Evolutionary conservation across 495 filamentous ascomycete genomes (phyloP).

Genomic region (Cenococcum geophilum): DNA sequence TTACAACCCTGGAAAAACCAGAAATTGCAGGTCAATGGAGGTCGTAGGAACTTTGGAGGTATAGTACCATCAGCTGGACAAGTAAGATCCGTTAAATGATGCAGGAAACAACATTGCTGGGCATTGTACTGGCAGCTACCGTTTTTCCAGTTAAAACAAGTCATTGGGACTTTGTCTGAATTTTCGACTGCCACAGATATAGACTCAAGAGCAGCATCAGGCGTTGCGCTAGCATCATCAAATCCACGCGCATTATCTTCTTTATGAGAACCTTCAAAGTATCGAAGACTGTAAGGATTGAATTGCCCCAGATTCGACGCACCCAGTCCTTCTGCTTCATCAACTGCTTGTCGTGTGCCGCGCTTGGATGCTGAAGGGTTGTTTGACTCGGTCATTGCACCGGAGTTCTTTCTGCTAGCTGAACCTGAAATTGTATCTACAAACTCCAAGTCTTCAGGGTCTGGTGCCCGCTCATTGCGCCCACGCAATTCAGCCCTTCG

Average conservation of each 20-base stretch:
- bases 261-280: no score
- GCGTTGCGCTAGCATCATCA: background rate
- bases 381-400: background rate
- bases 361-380: no score
- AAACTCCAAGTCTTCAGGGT: conserved; percentile 12
- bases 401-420: background rate
- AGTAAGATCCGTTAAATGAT: conserved; percentile 8
- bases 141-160: conserved; percentile 23
- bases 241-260: background rate
- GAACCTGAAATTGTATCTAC: background rate
- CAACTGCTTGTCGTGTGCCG: no score
- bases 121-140: conserved; percentile 17
- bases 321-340: no score
- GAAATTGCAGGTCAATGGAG: conserved; percentile 16
- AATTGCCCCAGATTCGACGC: no score
- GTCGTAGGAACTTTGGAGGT: conserved; percentile 14
- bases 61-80: conserved; percentile 13
- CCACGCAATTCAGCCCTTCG: conserved; percentile 10
- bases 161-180: conserved; percentile 20
- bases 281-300: no score
- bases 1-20: conserved; percentile 3
- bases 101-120: conserved; percentile 22
- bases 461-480: conserved; percentile 16
- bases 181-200: no score
- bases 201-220: no score